Base-by-base conservation (phyloP, 2,329 filamentous ascomycete species). In the Colletotrichum endophyticum region DNA sequence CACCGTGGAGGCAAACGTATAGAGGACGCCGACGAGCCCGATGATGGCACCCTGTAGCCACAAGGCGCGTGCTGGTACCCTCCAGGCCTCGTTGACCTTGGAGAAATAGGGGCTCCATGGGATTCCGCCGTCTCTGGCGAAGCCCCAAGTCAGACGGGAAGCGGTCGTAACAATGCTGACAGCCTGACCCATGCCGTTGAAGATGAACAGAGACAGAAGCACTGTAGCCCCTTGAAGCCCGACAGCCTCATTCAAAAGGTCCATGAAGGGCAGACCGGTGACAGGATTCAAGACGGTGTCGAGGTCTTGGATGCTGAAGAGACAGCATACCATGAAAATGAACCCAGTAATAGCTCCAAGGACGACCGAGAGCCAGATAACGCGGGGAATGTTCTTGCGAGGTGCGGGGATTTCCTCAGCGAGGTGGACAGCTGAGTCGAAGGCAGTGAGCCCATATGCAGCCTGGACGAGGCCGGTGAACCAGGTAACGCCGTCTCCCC, bases 401-500 rank as follows among this genome's bases (percentile, higher is more conserved):
- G 90, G 89, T 5, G 85, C 82, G 2, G 90, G 89, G 2, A 91
- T 89, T 78, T 91, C 90, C 77, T 92, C 90, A 2, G 90, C 87
- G 84, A 92, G 87, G 79, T 92, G 90, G 49, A 91, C 90, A 44
- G 90, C 90, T 0, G 89, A 88, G 79, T 92, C 90, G 74, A 92
- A 91, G 2, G 90, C 90, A 0, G 89, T 91, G 13, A 91, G 81
- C 3, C 89, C 90, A 70, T 91, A 91, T 0, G 90, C 90, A 1
- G 89, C 87, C 78, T 92, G 90, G 0, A 92, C 85, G 2, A 92
- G 86, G 7, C 90, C 90, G 0, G 88, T 87, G 77, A 92, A 91
- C 89, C 89, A 92, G n/a, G 88, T 87, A 0, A 92, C 87, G 1
- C 89, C 89, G 61, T 90, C 86, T 3, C 84, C 81, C 90, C 90